Evolutionary conservation across 2,329 filamentous ascomycete species (phyloP).

Genomic region (Mycosphaerelloides madeirae): DNA sequence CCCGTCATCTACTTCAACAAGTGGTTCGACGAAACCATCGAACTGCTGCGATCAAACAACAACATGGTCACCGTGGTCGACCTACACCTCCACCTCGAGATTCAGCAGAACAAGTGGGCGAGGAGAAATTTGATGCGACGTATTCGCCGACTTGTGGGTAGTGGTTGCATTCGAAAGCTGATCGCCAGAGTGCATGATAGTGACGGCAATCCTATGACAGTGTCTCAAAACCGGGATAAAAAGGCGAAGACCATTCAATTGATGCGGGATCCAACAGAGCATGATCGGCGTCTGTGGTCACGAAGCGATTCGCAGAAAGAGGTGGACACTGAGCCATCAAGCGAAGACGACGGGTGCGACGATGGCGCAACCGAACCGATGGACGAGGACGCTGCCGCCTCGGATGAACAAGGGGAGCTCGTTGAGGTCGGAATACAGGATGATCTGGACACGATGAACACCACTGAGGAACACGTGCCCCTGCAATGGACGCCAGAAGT

Average conservation of each 20-base stretch:
- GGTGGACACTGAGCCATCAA: background rate
- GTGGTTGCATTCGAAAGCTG: constrained; percentile 35
- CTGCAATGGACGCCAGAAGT: constrained; percentile 54
- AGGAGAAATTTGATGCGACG: constrained; percentile 37
- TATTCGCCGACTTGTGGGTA: constrained; percentile 37
- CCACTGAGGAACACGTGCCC: constrained; percentile 36
- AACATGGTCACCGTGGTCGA: constrained; percentile 50
- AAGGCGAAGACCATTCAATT: constrained; percentile 33
- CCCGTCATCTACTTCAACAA: constrained; percentile 41
- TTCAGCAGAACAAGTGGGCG: constrained; percentile 33
- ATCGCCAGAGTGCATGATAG: constrained; percentile 12
- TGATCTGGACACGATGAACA: constrained; percentile 4
- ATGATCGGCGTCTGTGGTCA: constrained; percentile 25
- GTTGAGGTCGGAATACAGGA: constrained; percentile 1
- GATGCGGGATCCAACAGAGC: constrained; percentile 34
- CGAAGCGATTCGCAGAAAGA: constrained; percentile 3
- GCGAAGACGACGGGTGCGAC: constrained; percentile 4
- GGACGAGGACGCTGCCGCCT: constrained; percentile 7
- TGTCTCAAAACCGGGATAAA: constrained; percentile 3
- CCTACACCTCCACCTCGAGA: constrained; percentile 45
- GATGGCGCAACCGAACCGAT: constrained; percentile 1
- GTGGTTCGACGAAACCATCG: constrained; percentile 47
- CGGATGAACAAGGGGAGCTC: constrained; percentile 6
- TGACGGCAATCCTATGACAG: constrained; percentile 15
- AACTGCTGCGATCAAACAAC: constrained; percentile 45